phyloP scores from a whole-genome alignment of 768 basidiomycete species.

The Psilocybe cyanescens region DNA sequence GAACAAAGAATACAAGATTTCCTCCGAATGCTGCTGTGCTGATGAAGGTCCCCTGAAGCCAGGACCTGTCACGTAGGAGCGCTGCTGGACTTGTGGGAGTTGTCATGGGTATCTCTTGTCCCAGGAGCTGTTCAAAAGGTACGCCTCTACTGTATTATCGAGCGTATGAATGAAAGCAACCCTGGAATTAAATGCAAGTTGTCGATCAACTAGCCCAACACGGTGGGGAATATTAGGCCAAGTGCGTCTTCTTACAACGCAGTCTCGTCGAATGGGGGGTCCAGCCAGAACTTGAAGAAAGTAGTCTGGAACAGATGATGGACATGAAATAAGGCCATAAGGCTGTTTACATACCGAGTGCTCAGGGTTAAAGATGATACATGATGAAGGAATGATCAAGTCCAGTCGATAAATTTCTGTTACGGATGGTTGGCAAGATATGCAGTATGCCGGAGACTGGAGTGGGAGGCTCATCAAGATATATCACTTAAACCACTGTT shows the following conservation, averaged over 20 bases:
- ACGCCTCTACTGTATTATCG: too few species aligned
- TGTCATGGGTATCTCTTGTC: neutral
- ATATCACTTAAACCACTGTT: too few species aligned
- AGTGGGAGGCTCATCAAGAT: too few species aligned
- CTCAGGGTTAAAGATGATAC: neutral
- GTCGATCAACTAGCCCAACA: neutral
- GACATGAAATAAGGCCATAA: neutral
- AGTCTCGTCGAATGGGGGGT: neutral
- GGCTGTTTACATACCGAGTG: neutral
- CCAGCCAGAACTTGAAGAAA: neutral
- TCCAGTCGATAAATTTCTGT: neutral
- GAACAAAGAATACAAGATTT: neutral
- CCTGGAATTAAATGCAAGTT: neutral
- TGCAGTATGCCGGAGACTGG: too few species aligned
- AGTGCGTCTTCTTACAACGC: neutral
- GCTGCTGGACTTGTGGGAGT: neutral
- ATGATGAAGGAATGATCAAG: neutral
- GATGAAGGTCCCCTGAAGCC: neutral
- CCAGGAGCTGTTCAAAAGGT: too few species aligned
- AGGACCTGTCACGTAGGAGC: neutral
- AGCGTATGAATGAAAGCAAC: too few species aligned
- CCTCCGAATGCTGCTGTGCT: neutral
- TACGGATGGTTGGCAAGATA: neutral
- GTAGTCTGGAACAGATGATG: neutral
- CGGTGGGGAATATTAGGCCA: neutral